Percentiles rank a stretch among this genome's conserved stretches.
These are phyloP conservation scores for Triglochin maritima DNA, from an alignment of 106 monocot genomes.

Conservation along the genomic window DNA sequence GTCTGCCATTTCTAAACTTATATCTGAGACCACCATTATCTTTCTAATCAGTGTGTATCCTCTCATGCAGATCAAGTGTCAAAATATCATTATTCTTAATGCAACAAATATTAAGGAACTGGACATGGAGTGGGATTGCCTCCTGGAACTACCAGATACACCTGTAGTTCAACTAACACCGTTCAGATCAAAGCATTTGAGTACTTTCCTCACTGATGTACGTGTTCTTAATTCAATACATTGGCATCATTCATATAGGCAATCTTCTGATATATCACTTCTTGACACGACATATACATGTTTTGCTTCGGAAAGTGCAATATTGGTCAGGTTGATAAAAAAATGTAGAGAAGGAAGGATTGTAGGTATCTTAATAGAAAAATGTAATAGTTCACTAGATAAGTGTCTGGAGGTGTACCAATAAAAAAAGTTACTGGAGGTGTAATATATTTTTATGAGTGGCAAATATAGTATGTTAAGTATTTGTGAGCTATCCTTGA, in stretches of 20 bases:
- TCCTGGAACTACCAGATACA: conserved; percentile 11
- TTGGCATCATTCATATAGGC: neutral
- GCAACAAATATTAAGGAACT: conserved; percentile 16
- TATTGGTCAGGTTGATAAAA: no score
- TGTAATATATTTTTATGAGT: no score
- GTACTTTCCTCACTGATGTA: conserved; percentile 20
- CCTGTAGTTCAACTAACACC: conserved; percentile 12
- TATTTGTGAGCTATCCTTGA: no score
- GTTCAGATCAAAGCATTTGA: conserved; percentile 16
- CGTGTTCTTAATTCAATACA: neutral
- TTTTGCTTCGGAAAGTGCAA: neutral
- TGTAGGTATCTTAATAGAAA: no score
- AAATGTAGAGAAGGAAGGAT: no score
- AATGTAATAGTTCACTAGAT: no score
- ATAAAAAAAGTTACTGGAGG: no score
- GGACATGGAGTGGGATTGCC: conserved; percentile 16
- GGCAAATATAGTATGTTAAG: no score
- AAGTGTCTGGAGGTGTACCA: no score
- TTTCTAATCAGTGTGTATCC: no score
- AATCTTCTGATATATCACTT: neutral
- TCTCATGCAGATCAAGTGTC: conserved; percentile 17
- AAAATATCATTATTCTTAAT: conserved; percentile 22
- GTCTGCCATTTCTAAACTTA: no score
- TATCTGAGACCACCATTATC: no score
- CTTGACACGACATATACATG: neutral